A percentile compares a stretch with the other conserved stretches of the same genome.
These are phyloP conservation scores for Phytophthora macrochlamydospora DNA, from an alignment of 352 stramenopile species.

Conservation along the genomic window DNA sequence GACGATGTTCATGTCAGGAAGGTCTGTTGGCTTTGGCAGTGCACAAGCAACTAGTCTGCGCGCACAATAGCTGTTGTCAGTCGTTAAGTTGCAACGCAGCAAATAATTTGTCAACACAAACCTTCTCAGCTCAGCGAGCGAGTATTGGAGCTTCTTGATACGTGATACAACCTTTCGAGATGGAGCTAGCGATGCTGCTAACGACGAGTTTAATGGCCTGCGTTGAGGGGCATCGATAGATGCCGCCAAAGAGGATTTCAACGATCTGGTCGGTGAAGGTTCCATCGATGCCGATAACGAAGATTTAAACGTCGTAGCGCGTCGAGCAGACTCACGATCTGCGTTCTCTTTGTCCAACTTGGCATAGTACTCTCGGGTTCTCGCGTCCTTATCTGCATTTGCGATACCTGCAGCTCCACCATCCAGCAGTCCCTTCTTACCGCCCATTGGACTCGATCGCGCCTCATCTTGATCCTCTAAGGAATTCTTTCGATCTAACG, in stretches of 20 bases:
- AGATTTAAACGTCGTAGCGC: constrained; percentile 53
- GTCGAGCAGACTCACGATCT: constrained; percentile 42
- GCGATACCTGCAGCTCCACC: constrained; percentile 13
- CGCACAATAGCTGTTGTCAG: no score
- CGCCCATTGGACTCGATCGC: constrained; percentile 11
- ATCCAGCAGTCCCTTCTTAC: constrained; percentile 24
- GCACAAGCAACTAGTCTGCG: constrained; percentile 37
- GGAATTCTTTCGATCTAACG: constrained; percentile 22
- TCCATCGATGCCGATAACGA: constrained; percentile 50
- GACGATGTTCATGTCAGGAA: constrained; percentile 73
- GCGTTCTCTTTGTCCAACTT: constrained; percentile 63
- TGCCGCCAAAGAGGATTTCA: constrained; percentile 24
- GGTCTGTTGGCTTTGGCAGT: constrained; percentile 48
- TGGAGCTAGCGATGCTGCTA: constrained; percentile 22
- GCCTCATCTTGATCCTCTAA: constrained; percentile 14
- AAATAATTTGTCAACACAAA: constrained; percentile 1
- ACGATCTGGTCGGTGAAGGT: constrained; percentile 11
- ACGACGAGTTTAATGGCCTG: constrained; percentile 21
- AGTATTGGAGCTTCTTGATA: constrained; percentile 63
- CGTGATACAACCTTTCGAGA: constrained; percentile 21
- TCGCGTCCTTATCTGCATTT: constrained; percentile 47
- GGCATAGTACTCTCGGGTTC: constrained; percentile 57
- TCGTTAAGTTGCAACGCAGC: no score
- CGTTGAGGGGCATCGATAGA: constrained; percentile 20
- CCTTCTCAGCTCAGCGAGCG: constrained; percentile 55